Conservation (phyloP, 2,329 filamentous ascomycete genomes). For the Colletotrichum sp. region DNA sequence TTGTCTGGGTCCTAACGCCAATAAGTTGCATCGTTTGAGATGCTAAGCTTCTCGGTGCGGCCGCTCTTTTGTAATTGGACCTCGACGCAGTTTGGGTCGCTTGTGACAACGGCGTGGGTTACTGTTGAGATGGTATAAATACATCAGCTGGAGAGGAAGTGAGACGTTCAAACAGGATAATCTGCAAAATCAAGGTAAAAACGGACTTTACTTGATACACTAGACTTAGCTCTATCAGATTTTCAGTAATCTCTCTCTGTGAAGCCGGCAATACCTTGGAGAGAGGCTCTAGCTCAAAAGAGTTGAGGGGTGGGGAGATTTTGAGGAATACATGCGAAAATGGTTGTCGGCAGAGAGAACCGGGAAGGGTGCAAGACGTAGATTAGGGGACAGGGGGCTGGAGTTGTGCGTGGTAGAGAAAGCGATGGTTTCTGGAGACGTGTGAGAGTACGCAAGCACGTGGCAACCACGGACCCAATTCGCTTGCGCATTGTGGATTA, state of each 20-base stretch:
- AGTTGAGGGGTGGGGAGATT: not conserved
- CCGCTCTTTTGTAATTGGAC: rapidly evolving
- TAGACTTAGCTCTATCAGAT: not conserved
- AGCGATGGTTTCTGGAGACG: not conserved
- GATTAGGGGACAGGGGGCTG: not conserved
- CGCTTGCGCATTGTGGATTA: no score
- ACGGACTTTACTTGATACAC: no score
- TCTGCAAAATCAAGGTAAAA: not conserved
- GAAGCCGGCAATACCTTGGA: not conserved
- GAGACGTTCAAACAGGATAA: rapidly evolving
- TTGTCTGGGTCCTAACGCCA: no score
- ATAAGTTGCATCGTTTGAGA: not conserved
- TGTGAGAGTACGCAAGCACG: no score
- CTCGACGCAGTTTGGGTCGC: not conserved
- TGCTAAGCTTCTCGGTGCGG: not conserved
- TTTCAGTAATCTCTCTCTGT: no score
- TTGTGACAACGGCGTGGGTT: no score
- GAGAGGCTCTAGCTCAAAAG: not conserved
- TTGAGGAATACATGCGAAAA: not conserved
- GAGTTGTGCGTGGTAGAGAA: not conserved
- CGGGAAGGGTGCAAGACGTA: not conserved
- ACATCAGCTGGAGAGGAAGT: not conserved
- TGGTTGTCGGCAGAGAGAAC: not conserved
- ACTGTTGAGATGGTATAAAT: not conserved
- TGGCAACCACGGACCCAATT: no score